Base-by-base conservation (phyloP, 805 yeast species). In the Metschnikowia drakensbergensis region DNA sequence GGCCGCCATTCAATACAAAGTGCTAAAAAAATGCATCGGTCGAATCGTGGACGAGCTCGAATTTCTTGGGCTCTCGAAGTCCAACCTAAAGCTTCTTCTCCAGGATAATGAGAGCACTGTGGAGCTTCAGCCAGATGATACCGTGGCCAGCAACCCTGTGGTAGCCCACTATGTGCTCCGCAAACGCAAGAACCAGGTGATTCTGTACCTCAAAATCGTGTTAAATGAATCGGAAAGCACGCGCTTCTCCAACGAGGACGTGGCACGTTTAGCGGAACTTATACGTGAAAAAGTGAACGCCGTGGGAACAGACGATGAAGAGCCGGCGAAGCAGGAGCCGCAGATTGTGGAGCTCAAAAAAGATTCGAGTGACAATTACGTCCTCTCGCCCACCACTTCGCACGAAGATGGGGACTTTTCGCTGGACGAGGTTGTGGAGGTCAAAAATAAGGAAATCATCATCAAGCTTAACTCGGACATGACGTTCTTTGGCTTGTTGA, bases 1-100 rank as follows among this genome's bases (percentile, higher is more conserved):
- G 28, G 76, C 80, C 5, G 87, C 90, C 10, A 84, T 86, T 40
- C 87, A 84, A 54, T 86, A 86, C 62, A 86, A 86, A 61, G 76
- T 81, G 3, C 63, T 86, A 49, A 86, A 86, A 60, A 86, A 86
- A 60, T 74, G 81, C 49, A 84, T 86, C 50, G 77, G 78, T 50
- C 73, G 71, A 50, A 86, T 86, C 11, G 90, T 84, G 11, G 66
- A 71, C 30, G 92, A 86, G 64, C 72, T 86, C 37, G 72, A 75
- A 38, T 62, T 64, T n/a, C 61, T 82, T 31, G 91, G 91, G 0
- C 63, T 85, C 25, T 74, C 77, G 36, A 74, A 72, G 49, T 75
- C 80, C 27, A 72, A 66, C 37, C 54, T 61, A 53, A 71, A 71
- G 50, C 59, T 72, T 13, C 51, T 72, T 6, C 51, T 73, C n/a